Conservation (phyloP, 495 filamentous ascomycete genomes). For the Penicillium desertorum region DNA sequence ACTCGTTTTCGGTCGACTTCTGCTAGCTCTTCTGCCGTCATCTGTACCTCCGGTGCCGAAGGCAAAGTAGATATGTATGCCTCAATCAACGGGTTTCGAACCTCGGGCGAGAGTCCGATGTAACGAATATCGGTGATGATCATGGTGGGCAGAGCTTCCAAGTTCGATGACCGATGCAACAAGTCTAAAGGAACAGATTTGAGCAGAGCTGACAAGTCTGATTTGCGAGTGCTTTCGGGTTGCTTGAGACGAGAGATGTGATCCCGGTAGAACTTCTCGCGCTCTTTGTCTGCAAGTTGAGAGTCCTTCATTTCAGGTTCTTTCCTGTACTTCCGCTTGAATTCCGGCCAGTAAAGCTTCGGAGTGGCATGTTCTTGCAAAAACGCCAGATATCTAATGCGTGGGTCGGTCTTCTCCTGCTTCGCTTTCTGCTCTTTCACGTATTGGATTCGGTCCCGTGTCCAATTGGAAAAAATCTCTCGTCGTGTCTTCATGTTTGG, state of each 20-base stretch:
- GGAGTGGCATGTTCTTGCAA: conserved; percentile 77
- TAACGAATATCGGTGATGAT: conserved; percentile 78
- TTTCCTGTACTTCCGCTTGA: conserved; percentile 84
- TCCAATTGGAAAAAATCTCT: conserved; percentile 82
- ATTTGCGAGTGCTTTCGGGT: conserved; percentile 69
- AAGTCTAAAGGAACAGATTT: conserved; percentile 62
- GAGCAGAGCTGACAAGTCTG: conserved; percentile 75
- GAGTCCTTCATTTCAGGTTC: conserved; percentile 77
- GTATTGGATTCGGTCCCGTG: conserved; percentile 64
- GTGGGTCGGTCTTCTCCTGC: conserved; percentile 80
- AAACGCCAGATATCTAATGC: conserved; percentile 80
- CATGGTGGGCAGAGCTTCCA: conserved; percentile 62
- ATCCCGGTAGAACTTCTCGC: conserved; percentile 89
- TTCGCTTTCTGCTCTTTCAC: conserved; percentile 71
- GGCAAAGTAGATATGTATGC: conserved; percentile 72
- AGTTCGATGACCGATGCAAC: conserved; percentile 65
- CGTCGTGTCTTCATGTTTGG: conserved; percentile 75
- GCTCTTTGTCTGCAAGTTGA: conserved; percentile 77
- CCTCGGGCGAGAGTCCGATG: conserved; percentile 68
- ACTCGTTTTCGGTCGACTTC: conserved; percentile 59
- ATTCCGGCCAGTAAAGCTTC: conserved; percentile 96
- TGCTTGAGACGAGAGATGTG: conserved; percentile 77
- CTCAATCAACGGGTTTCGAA: conserved; percentile 72
- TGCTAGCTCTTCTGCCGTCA: conserved; percentile 57
- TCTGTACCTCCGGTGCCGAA: conserved; percentile 58